Conservation (phyloP, 306 rosid genomes). For the Castanea crenata region DNA sequence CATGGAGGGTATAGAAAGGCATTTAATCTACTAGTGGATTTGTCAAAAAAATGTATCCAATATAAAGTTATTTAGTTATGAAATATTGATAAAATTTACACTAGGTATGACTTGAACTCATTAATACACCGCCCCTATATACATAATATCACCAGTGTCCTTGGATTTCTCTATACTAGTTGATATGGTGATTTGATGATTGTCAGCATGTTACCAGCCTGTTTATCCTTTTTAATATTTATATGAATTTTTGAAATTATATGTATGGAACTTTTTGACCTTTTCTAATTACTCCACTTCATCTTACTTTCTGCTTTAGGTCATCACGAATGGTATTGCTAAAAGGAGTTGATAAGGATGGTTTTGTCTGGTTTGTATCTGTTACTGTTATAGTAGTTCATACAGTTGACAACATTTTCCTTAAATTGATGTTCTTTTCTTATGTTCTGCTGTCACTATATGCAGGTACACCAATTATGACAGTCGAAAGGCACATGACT, state of each 20-base stretch:
- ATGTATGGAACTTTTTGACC: neutral
- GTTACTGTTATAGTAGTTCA: slow-evolving; percentile 16
- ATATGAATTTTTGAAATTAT: neutral
- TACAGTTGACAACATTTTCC: slow-evolving; percentile 6
- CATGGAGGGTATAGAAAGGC: no score
- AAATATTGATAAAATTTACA: no score
- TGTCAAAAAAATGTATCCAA: no score
- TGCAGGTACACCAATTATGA: slow-evolving; percentile 92
- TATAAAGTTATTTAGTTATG: no score
- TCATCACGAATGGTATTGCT: slow-evolving; percentile 91
- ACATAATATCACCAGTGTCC: neutral
- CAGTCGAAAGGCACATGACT: slow-evolving; percentile 72
- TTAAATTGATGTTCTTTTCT: slow-evolving; percentile 18
- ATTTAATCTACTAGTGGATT: no score
- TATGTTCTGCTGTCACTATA: slow-evolving; percentile 26
- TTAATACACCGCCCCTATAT: neutral
- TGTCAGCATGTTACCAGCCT: neutral
- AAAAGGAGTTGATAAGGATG: slow-evolving; percentile 81
- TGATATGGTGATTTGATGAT: neutral
- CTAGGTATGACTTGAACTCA: neutral
- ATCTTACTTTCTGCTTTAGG: slow-evolving; percentile 43
- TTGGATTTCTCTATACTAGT: neutral
- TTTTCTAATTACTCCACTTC: slow-evolving; percentile 29
- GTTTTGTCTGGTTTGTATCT: slow-evolving; percentile 88
- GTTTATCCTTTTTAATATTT: neutral